A percentile compares a stretch with the other conserved stretches of the same genome.
Evolutionary conservation across 2,329 filamentous ascomycete genomes (phyloP).

Genomic region (Alternaria ventricosa): DNA sequence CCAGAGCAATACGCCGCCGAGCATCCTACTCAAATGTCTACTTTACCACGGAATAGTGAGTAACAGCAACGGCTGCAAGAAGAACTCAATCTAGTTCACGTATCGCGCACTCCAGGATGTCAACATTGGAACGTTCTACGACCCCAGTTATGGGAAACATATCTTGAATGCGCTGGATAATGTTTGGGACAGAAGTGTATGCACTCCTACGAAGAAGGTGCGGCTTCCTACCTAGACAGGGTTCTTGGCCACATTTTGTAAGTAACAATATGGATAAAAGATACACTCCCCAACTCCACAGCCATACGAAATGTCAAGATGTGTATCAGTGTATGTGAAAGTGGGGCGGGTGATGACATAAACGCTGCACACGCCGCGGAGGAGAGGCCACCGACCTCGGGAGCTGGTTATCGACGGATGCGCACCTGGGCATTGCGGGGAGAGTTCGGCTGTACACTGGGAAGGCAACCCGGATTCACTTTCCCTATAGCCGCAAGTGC

Average conservation of each 20-base stretch:
- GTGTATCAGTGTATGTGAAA: background rate
- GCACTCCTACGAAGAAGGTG: too few species aligned
- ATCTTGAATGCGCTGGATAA: background rate
- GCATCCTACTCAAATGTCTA: background rate
- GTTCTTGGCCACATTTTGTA: background rate
- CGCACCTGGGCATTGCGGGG: conserved; percentile 3
- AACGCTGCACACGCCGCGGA: background rate
- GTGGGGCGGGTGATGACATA: background rate
- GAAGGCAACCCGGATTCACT: conserved; percentile 19
- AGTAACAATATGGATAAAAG: background rate
- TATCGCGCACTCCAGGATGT: background rate
- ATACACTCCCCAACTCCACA: background rate
- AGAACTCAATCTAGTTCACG: background rate
- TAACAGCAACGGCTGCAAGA: background rate
- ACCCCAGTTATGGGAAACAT: background rate
- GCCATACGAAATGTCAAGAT: background rate
- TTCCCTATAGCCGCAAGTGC: conserved; percentile 22
- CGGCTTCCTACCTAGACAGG: too few species aligned
- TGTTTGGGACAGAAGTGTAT: background rate
- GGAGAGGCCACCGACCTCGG: conserved; percentile 12
- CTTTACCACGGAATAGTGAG: too few species aligned
- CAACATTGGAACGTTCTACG: background rate
- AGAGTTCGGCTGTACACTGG: background rate
- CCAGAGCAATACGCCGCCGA: background rate
- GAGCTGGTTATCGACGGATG: background rate